Evolutionary conservation across 352 stramenopile species (phyloP).

Genomic region (Pythium aristosporum): DNA sequence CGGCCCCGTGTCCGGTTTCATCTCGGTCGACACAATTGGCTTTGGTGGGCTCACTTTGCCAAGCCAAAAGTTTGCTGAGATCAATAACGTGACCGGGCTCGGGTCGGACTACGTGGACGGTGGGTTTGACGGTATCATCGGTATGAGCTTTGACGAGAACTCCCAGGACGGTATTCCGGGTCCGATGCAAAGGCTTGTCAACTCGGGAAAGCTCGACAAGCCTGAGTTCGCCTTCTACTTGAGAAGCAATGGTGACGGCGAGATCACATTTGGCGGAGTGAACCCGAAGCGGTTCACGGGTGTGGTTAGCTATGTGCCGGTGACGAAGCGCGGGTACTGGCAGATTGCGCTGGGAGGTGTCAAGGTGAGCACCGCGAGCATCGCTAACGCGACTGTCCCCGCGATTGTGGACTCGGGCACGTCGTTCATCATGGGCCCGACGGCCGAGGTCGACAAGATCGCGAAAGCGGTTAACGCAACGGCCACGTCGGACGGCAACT

Average conservation of each 20-base stretch:
- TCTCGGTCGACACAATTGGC: not conserved
- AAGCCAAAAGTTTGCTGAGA: conserved; percentile 83
- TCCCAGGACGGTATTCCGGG: conserved; percentile 90
- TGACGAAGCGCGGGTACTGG: no score
- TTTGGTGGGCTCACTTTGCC: not conserved
- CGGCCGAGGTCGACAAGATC: no score
- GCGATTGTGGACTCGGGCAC: no score
- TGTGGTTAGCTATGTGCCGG: no score
- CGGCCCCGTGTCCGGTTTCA: not conserved
- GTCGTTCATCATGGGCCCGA: no score
- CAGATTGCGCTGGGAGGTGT: conserved; percentile 6
- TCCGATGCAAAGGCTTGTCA: conserved; percentile 93
- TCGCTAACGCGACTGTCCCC: no score
- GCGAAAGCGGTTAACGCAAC: no score
- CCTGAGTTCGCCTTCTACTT: conserved; percentile 97
- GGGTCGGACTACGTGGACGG: conserved; percentile 92
- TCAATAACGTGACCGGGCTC: conserved; percentile 94
- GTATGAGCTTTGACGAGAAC: conserved; percentile 94
- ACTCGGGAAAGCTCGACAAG: conserved; percentile 81
- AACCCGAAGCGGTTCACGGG: no score
- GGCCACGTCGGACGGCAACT: no score
- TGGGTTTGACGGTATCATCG: conserved; percentile 98
- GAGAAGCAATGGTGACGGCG: conserved; percentile 73
- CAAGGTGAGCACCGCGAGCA: not conserved
- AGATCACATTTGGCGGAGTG: conserved; percentile 44